These are phyloP conservation scores for Arthrobotrys entomopaga DNA, from an alignment of 2,329 filamentous ascomycete genomes.

Conservation along the genomic window DNA sequence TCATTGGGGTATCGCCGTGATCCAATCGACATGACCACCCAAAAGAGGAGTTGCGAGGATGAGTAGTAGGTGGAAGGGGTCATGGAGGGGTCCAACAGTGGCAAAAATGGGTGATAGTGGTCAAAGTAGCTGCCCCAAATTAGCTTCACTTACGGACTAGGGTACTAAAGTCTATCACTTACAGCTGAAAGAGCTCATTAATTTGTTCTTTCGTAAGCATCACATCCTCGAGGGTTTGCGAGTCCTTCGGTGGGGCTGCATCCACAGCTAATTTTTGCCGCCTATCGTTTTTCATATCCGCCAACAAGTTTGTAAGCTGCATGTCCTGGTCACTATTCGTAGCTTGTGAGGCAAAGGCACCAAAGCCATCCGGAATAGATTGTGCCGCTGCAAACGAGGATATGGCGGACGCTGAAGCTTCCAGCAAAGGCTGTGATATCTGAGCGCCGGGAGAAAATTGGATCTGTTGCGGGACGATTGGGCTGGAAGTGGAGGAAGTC, in stretches of 20 bases:
- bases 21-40: constrained; percentile 81
- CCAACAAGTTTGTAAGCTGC: constrained; percentile 41
- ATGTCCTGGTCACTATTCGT: constrained; percentile 41
- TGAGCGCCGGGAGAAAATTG: constrained; percentile 48
- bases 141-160: constrained; percentile 2
- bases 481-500: constrained; percentile 69
- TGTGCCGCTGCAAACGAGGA: constrained; percentile 41
- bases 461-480: constrained; percentile 66
- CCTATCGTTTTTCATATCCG: constrained; percentile 54
- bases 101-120: constrained; percentile 80
- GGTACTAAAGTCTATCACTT: neutral
- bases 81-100: constrained; percentile 75
- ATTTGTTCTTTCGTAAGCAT: constrained; percentile 73
- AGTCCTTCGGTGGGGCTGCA: constrained; percentile 63
- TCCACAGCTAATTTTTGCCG: constrained; percentile 57
- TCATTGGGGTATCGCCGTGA: constrained; percentile 75
- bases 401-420: constrained; percentile 53
- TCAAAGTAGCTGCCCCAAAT: constrained; percentile 69
- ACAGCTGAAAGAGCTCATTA: constrained; percentile 73
- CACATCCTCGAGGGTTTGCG: constrained; percentile 72
- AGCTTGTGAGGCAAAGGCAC: constrained; percentile 26
- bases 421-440: constrained; percentile 51
- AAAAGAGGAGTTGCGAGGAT: constrained; percentile 84
- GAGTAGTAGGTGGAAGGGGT: constrained; percentile 78
- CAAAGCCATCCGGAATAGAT: constrained; percentile 37